Conservation (phyloP, 108 stramenopile genomes). For the Nitzschia sp. region DNA sequence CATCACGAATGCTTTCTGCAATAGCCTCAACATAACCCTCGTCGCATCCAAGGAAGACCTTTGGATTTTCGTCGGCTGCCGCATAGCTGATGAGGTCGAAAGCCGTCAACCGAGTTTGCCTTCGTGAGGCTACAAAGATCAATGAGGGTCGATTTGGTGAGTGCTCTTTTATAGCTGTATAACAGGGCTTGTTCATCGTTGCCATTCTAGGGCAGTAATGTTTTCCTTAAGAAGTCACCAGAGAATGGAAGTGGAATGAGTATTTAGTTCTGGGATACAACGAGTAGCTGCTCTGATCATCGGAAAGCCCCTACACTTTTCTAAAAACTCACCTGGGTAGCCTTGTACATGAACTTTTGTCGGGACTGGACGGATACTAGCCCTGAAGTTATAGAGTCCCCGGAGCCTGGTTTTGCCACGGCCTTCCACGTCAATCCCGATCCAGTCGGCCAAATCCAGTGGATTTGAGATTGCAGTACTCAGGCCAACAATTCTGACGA, state of each 20-base stretch:
- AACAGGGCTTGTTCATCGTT: constrained; percentile 99
- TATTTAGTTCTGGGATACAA: too few species aligned
- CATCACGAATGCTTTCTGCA: constrained; percentile 72
- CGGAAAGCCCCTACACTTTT: too few species aligned
- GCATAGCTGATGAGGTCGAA: constrained; percentile 89
- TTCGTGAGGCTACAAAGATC: constrained; percentile 91
- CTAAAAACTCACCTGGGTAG: too few species aligned
- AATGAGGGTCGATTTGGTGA: constrained; percentile 91
- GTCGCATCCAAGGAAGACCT: constrained; percentile 70
- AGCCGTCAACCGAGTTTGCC: constrained; percentile 97
- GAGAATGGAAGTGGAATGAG: too few species aligned
- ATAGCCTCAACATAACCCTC: constrained; percentile 77
- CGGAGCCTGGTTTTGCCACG: constrained; percentile 19
- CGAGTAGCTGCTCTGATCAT: too few species aligned
- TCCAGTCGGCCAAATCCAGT: constrained; percentile 95
- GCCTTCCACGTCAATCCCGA: constrained; percentile 83
- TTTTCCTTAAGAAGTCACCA: too few species aligned
- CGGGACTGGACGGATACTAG: constrained; percentile 95
- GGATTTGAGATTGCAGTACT: constrained; percentile 98
- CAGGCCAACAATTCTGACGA: constrained; percentile 91
- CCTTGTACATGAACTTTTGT: constrained; percentile 95
- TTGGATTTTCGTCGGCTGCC: constrained; percentile 79
- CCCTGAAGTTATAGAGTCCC: constrained; percentile 96
- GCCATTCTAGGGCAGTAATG: constrained; percentile 72
- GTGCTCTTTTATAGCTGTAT: constrained; percentile 94